Conservation (phyloP, 768 basidiomycete genomes). For the Podaxis carcinomalis region DNA sequence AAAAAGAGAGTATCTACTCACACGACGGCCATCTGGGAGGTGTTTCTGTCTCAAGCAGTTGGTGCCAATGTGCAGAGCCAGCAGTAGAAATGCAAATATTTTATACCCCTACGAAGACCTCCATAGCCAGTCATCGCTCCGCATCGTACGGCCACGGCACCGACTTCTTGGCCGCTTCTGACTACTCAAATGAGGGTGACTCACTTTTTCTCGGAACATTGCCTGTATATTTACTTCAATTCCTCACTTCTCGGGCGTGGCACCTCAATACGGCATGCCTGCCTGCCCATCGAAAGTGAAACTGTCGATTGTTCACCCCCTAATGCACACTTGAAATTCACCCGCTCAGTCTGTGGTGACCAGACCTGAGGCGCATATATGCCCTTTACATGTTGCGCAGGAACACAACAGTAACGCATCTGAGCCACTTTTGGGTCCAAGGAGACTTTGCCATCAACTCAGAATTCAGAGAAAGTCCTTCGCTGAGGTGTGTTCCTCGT, state of each 20-base stretch:
- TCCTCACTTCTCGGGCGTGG: neutral
- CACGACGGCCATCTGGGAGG: too few relatives aligned
- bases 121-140: slow-evolving; percentile 17
- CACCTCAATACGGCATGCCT: slow-evolving; percentile 11
- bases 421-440: slow-evolving; percentile 74
- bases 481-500: slow-evolving; percentile 71
- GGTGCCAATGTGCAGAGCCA: too few relatives aligned
- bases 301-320: slow-evolving; percentile 45
- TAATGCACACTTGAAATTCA: neutral
- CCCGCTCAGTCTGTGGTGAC: slow-evolving; percentile 45
- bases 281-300: slow-evolving; percentile 55
- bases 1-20: too few relatives aligned
- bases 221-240: slow-evolving; percentile 1
- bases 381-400: slow-evolving; percentile 81
- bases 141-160: neutral
- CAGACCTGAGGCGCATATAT: slow-evolving; percentile 87
- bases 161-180: neutral
- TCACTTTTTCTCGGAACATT: slow-evolving; percentile 5
- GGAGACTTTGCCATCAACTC: slow-evolving; percentile 98
- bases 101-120: too few relatives aligned
- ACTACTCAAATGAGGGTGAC: neutral
- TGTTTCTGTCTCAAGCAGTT: too few relatives aligned
- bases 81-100: too few relatives aligned
- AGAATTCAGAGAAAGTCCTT: slow-evolving; percentile 91
- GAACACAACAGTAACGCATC: slow-evolving; percentile 87